These are phyloP conservation scores for Eimeria zaria DNA, from an alignment of 169 alveolate species.

Conservation along the genomic window DNA sequence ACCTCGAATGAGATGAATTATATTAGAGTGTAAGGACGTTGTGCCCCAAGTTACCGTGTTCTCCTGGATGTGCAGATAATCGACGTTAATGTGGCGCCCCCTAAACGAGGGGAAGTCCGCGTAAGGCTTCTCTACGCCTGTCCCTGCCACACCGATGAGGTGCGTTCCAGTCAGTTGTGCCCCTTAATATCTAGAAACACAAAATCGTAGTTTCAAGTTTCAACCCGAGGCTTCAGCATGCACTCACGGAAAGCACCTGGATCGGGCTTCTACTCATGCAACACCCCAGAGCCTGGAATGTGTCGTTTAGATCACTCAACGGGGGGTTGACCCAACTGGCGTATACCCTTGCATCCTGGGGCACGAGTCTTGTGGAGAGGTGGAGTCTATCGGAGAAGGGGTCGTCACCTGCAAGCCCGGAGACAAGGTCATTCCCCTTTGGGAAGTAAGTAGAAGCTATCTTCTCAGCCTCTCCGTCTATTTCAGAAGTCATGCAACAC, in stretches of 20 bases:
- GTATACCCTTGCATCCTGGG: slow-evolving; percentile 91
- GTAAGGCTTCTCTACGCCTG: slow-evolving; percentile 90
- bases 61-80: slow-evolving; percentile 36
- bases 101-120: slow-evolving; percentile 91
- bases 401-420: slow-evolving; percentile 92
- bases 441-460: slow-evolving; percentile 21
- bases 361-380: slow-evolving; percentile 93
- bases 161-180: slow-evolving; percentile 35
- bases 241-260: not conserved
- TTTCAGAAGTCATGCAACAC: not conserved
- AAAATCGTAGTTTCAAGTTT: too few species aligned
- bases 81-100: slow-evolving; percentile 90
- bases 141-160: slow-evolving; percentile 93
- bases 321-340: slow-evolving; percentile 92
- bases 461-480: not conserved
- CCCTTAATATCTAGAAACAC: not conserved
- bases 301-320: slow-evolving; percentile 67
- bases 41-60: not conserved
- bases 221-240: not conserved
- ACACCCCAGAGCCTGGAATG: not conserved
- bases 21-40: not conserved
- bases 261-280: not conserved
- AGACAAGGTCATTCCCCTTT: slow-evolving; percentile 91
- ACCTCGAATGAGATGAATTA: not conserved
- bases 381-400: slow-evolving; percentile 92